Evolutionary conservation across 140 eudicot genomes (phyloP).

Genomic region (Erigeron philadelphicus): DNA sequence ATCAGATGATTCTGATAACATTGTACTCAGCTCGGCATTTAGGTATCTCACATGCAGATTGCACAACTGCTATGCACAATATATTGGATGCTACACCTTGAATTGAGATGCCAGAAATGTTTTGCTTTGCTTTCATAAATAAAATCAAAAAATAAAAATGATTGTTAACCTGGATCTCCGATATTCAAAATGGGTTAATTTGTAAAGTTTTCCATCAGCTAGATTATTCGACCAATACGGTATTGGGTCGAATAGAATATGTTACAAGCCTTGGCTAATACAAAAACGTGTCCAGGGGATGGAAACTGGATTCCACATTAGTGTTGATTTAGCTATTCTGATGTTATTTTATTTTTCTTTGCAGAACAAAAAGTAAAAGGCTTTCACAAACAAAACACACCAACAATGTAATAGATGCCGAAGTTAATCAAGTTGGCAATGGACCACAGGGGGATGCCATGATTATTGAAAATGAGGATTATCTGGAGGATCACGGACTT

Average conservation of each 20-base stretch:
- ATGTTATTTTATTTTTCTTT: not conserved
- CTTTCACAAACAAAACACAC: conserved; percentile 19
- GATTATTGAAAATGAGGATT: conserved; percentile 20
- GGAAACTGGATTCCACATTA: not conserved
- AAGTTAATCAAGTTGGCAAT: conserved; percentile 21
- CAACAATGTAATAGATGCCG: conserved; percentile 27
- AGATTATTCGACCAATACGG: too few species aligned
- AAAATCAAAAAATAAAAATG: not conserved
- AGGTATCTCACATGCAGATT: conserved; percentile 27
- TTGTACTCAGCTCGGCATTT: conserved; percentile 47
- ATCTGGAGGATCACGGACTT: conserved; percentile 27
- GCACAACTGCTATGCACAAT: not conserved
- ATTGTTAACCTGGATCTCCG: too few species aligned
- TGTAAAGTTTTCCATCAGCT: too few species aligned
- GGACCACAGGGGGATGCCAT: conserved; percentile 18
- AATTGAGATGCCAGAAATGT: conserved; percentile 4
- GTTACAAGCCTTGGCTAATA: too few species aligned
- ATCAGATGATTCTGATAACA: conserved; percentile 47
- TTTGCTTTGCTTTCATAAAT: not conserved
- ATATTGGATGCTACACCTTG: not conserved
- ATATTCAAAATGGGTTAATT: too few species aligned
- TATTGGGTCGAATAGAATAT: too few species aligned
- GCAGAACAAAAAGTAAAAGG: conserved; percentile 28
- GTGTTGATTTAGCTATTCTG: not conserved
- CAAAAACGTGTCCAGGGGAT: not conserved